Conservation (phyloP, 78 protist genomes). For the Dictyostelium citrinum region DNA sequence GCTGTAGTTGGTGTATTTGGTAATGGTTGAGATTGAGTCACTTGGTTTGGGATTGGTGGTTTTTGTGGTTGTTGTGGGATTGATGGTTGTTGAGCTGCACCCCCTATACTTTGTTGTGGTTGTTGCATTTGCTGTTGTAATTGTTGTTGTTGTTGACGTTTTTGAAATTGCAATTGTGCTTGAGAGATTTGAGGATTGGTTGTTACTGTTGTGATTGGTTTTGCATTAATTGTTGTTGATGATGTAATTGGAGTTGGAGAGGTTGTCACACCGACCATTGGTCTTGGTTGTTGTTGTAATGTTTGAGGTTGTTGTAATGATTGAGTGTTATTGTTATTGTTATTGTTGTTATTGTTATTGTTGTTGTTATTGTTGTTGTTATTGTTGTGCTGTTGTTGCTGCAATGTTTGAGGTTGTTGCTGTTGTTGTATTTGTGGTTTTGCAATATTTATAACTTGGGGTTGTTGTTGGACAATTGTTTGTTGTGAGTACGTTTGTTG, state of each 20-base stretch:
- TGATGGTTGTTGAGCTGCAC: neutral
- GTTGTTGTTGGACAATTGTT: neutral
- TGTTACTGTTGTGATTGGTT: neutral
- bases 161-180: neutral
- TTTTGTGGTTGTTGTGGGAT: neutral
- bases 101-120: neutral
- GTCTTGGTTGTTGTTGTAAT: neutral
- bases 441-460: neutral
- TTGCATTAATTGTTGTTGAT: neutral
- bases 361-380: neutral
- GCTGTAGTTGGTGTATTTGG: neutral
- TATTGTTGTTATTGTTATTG: neutral
- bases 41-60: neutral
- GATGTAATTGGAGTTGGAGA: neutral
- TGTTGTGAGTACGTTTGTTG: conserved; percentile 22
- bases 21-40: neutral
- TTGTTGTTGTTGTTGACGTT: neutral
- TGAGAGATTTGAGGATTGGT: neutral
- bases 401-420: neutral
- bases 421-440: neutral
- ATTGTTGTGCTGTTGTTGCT: neutral
- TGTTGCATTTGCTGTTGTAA: neutral
- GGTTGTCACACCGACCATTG: neutral
- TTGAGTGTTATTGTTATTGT: neutral
- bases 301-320: neutral